These are phyloP conservation scores for Colletotrichum cordylinicola DNA, from an alignment of 2,329 filamentous ascomycete species.

Conservation along the genomic window DNA sequence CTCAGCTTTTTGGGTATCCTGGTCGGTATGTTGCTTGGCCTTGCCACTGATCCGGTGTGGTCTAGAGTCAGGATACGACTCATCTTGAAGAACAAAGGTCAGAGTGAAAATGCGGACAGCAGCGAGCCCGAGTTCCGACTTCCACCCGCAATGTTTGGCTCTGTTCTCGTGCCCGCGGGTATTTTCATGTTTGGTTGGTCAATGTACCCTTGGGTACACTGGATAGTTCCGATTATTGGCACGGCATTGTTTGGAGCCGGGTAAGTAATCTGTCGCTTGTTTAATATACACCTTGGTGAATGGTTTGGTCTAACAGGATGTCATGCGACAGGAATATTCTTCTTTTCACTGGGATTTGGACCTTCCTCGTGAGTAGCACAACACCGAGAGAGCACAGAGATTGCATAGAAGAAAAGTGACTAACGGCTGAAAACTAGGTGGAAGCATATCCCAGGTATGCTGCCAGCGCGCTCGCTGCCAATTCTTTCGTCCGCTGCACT, in stretches of 20 bases:
- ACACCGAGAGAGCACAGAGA: no score
- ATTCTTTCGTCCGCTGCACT: slow-evolving; percentile 77
- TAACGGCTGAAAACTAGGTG: slow-evolving; percentile 48
- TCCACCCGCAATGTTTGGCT: slow-evolving; percentile 77
- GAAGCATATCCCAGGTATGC: slow-evolving; percentile 80
- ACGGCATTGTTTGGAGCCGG: slow-evolving; percentile 73
- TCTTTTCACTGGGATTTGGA: slow-evolving; percentile 85
- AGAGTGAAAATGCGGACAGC: slow-evolving; percentile 57
- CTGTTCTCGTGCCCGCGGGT: slow-evolving; percentile 77
- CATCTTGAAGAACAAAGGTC: slow-evolving; percentile 55
- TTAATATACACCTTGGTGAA: no score
- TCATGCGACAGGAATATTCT: slow-evolving; percentile 66
- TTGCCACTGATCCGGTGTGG: slow-evolving; percentile 70
- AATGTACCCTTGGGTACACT: slow-evolving; percentile 75
- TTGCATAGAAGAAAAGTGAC: no score
- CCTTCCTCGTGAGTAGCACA: slow-evolving; percentile 90
- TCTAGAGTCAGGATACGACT: slow-evolving; percentile 63
- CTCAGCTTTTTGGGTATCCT: slow-evolving; percentile 77
- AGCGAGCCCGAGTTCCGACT: slow-evolving; percentile 89
- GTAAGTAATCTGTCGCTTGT: no score
- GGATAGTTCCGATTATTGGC: slow-evolving; percentile 79
- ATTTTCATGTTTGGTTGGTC: slow-evolving; percentile 93
- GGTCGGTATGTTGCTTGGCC: slow-evolving; percentile 70
- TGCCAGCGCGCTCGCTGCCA: slow-evolving; percentile 81
- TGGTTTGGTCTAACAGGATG: slow-evolving; percentile 2